Conservation (phyloP, 2,329 filamentous ascomycete genomes). For the Thielaviopsis euricoi region DNA sequence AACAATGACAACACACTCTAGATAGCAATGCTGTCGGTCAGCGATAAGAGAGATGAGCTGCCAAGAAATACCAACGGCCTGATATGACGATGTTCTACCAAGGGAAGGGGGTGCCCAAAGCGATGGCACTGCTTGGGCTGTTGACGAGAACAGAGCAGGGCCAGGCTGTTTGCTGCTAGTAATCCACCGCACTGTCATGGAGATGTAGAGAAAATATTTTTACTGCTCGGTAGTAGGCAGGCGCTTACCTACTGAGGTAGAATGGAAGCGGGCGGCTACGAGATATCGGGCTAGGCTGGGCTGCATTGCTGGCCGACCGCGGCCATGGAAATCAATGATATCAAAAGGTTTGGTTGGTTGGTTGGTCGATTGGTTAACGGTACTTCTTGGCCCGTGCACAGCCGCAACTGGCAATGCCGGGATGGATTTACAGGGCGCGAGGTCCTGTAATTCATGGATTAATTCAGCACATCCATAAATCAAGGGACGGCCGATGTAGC, state of each 20-base stretch:
- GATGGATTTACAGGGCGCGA: not conserved
- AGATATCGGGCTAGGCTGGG: too few species aligned
- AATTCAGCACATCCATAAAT: not conserved
- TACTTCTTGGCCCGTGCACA: not conserved
- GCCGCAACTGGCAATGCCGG: not conserved
- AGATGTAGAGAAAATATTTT: too few species aligned
- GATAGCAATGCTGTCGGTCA: too few species aligned
- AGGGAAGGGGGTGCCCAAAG: not conserved
- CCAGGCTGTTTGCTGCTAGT: not conserved
- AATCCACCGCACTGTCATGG: too few species aligned
- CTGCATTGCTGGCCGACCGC: too few species aligned
- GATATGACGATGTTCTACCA: not conserved
- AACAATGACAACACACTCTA: too few species aligned
- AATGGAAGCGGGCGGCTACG: too few species aligned
- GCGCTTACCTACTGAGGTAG: too few species aligned
- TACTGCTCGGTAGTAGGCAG: too few species aligned
- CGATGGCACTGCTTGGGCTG: not conserved
- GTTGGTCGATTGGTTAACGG: too few species aligned
- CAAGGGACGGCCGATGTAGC: not conserved
- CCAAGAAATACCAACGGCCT: not conserved
- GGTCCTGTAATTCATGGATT: not conserved
- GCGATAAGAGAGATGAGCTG: too few species aligned
- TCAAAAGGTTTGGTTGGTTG: not conserved
- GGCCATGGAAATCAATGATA: too few species aligned
- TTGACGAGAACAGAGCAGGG: not conserved